Conservation (phyloP, 2,329 filamentous ascomycete genomes). For the Ophiostoma sp. region DNA sequence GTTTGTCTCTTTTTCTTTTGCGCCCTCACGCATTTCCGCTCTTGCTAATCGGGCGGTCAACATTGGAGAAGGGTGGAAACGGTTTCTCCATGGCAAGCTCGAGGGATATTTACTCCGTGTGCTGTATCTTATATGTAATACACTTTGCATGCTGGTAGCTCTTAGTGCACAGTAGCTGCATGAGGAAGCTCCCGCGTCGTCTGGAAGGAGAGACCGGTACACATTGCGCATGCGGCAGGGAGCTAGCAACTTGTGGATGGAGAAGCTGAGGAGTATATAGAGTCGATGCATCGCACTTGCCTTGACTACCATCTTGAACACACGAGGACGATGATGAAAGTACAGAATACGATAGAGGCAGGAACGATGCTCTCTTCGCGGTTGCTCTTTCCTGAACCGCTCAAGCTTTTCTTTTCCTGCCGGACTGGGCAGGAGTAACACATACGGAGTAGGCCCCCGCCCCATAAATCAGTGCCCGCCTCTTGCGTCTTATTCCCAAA, state of each 20-base stretch:
- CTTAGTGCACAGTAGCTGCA: not conserved
- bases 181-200: slow-evolving; percentile 5
- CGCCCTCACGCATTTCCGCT: not conserved
- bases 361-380: not conserved
- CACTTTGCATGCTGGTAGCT: not conserved
- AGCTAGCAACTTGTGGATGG: not conserved
- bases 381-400: not conserved
- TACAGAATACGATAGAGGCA: not conserved
- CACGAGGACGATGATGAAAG: not conserved
- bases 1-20: not conserved
- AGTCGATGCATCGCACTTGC: not conserved
- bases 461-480: not conserved
- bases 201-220: not conserved
- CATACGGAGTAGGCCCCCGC: not conserved
- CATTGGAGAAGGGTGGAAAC: slow-evolving; percentile 5
- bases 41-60: slow-evolving; percentile 5
- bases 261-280: not conserved
- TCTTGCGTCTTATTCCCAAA: not conserved
- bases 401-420: not conserved
- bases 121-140: no score
- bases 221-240: not conserved
- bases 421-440: no score
- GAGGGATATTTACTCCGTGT: no score
- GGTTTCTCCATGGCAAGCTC: not conserved
- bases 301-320: not conserved